phyloP scores from a whole-genome alignment of 192 early-diverging fungal genomes.

The Linnemannia schmuckeri region DNA sequence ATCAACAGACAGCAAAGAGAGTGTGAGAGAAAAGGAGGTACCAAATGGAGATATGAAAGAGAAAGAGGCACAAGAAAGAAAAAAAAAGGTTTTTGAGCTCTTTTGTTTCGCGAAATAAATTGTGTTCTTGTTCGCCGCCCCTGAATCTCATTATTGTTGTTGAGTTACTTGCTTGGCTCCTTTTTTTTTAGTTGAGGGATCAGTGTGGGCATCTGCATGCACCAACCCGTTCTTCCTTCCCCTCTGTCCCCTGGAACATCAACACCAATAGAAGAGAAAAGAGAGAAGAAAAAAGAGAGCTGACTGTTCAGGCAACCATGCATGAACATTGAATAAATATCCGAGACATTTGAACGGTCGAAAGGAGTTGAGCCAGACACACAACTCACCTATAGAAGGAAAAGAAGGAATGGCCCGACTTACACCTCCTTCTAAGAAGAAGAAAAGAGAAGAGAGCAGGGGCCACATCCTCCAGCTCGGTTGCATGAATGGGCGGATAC shows the following conservation, averaged over 20 bases:
- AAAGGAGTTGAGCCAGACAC: too few relatives aligned
- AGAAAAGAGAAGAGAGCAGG: neutral
- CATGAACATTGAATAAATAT: too few relatives aligned
- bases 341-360: too few relatives aligned
- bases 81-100: neutral
- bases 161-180: neutral
- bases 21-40: too few relatives aligned
- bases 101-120: neutral
- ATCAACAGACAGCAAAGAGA: too few relatives aligned
- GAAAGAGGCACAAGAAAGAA: neutral
- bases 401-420: too few relatives aligned
- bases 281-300: neutral
- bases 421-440: too few relatives aligned
- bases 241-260: too few relatives aligned
- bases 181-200: neutral
- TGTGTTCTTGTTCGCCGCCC: neutral
- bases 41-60: neutral
- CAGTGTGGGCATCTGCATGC: neutral
- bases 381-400: too few relatives aligned
- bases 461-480: neutral
- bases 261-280: too few relatives aligned
- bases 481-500: neutral
- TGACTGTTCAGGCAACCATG: too few relatives aligned
- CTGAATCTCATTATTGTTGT: neutral
- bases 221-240: neutral